These are phyloP conservation scores for Trametes hirsuta DNA, from an alignment of 1,284 basidiomycete species.

Conservation along the genomic window DNA sequence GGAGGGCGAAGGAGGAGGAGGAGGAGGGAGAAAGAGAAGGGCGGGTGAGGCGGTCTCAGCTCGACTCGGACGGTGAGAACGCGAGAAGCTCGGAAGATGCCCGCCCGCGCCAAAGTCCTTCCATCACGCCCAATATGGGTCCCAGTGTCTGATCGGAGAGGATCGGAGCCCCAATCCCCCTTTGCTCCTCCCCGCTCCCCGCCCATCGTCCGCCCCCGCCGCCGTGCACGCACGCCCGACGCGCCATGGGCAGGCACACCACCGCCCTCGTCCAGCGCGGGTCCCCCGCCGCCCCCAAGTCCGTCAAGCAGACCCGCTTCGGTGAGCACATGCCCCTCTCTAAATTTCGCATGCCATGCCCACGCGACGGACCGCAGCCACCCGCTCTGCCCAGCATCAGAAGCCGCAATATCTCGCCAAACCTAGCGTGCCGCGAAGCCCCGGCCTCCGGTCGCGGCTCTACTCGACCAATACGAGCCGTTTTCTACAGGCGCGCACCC, in stretches of 20 bases:
- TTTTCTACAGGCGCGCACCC: conserved; percentile 20
- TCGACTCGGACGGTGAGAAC: neutral
- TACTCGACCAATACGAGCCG: conserved; percentile 27
- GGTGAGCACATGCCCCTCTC: conserved; percentile 10
- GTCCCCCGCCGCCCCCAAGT: conserved; percentile 15
- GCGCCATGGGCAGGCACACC: conserved; percentile 25
- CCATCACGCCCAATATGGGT: neutral
- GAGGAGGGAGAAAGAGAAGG: conserved; percentile 3
- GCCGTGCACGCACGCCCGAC: neutral
- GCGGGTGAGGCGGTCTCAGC: neutral
- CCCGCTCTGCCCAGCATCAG: conserved; percentile 16
- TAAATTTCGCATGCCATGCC: conserved; percentile 13
- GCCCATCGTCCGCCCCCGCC: neutral
- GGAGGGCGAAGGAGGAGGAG: conserved; percentile 19
- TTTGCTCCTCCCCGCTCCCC: neutral
- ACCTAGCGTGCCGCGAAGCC: conserved; percentile 16
- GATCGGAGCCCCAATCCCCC: neutral
- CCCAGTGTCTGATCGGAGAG: conserved; percentile 7
- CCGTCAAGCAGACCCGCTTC: conserved; percentile 20
- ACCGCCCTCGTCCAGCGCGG: conserved; percentile 26
- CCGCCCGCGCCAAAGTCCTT: neutral
- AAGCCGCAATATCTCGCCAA: conserved; percentile 21
- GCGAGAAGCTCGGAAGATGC: neutral
- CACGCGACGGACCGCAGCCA: conserved; percentile 19
- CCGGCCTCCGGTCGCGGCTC: conserved; percentile 21